Base-by-base conservation (phyloP, 257 asterid genomes). In the Pogostemon cablin region DNA sequence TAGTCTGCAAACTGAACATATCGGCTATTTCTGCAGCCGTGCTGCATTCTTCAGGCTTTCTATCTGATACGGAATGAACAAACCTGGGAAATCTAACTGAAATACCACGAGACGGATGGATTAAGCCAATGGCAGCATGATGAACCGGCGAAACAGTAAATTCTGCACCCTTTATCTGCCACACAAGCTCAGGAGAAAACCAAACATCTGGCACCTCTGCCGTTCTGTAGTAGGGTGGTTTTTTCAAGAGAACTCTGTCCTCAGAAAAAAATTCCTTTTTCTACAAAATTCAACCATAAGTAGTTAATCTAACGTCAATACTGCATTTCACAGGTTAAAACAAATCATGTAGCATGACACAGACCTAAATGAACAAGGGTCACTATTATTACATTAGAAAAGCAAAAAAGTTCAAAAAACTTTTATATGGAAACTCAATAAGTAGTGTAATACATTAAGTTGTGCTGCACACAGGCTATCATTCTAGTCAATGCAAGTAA, bases 131-230 rank as follows among this genome's bases (percentile, higher is more conserved):
- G 64, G 96, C 96, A 49, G 96, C 95, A 41, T 86, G 92, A 78
- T 92, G 96, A 65, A 88, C 91, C 4, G 96, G 96, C 0, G 98
- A 90, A 8, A 92, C 79, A 2, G 96, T 86, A 61, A 90, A 78
- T 49, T 92, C 98, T 3, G 98, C 90, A 34, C 98, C 98, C 83
- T 77, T 80, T 79, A 90, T 86, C 81, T 81, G 88, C 96, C 96
- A 90, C 9, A 88, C 96, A 9, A 92, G 65, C 80, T 88, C 90
- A 1, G 95, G 84, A 47, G 91, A 67, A 80, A 92, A 87, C 98
- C 98, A 92, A 84, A 88, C 75, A 72, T 88, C 92, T 0, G 98
- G 87, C 68, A 67, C 89, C 82, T 92, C 96, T 7, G 76, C 85
- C 60, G 96, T 90, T 80, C 54, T 83, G 70, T 92, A 92, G 73